Evolutionary conservation across 176 grass and related monocot genomes (phyloP).

Genomic region (Triticum dicoccoides): DNA sequence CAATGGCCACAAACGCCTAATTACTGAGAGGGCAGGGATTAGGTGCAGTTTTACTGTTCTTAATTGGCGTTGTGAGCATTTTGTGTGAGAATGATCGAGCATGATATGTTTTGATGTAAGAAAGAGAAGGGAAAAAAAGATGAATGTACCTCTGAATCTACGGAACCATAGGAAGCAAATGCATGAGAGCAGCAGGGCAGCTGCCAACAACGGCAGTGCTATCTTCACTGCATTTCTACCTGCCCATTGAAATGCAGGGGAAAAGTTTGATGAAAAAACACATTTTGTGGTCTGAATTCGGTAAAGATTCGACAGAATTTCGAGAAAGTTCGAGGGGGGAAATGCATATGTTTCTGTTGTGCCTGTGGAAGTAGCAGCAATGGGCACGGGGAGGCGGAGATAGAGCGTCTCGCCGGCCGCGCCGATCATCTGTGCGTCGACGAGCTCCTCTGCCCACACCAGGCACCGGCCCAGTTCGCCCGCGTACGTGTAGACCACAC

Average conservation of each 20-base stretch:
- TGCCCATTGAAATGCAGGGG: background rate
- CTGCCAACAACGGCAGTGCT: constrained; percentile 4
- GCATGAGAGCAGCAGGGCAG: constrained; percentile 1
- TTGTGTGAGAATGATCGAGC: no score
- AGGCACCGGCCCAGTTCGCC: constrained; percentile 32
- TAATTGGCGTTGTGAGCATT: no score
- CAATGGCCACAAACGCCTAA: no score
- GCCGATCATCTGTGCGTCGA: constrained; percentile 44
- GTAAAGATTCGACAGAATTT: no score
- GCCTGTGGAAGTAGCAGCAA: background rate
- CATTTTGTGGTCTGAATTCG: no score
- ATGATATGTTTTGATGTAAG: no score
- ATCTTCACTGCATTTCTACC: constrained; percentile 13
- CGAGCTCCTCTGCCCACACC: constrained; percentile 41
- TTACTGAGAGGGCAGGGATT: no score
- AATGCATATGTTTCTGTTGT: background rate
- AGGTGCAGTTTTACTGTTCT: no score
- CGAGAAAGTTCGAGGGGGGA: no score
- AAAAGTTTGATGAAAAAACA: background rate
- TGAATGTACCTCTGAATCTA: constrained; percentile 22
- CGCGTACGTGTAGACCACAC: constrained; percentile 55
- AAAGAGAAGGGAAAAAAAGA: background rate
- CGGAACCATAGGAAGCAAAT: constrained; percentile 20
- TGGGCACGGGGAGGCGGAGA: constrained; percentile 41
- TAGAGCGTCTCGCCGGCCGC: constrained; percentile 38